These are phyloP conservation scores for Neolentinus lepideus DNA, from an alignment of 1,284 basidiomycete genomes.

Conservation along the genomic window DNA sequence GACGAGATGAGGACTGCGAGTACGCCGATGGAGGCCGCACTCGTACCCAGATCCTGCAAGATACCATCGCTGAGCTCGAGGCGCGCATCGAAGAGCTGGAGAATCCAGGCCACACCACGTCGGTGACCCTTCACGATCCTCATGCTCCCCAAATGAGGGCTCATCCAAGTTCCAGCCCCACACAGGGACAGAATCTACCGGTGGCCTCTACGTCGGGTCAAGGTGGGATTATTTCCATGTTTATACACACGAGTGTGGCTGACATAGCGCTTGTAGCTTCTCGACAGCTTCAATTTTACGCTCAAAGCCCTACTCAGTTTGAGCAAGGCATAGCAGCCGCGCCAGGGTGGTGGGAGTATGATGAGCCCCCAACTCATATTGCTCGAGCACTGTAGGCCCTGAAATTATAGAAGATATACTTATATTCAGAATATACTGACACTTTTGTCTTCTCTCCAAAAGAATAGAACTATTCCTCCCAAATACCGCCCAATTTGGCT, in stretches of 20 bases:
- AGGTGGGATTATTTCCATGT: not conserved
- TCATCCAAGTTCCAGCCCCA: slow-evolving; percentile 2
- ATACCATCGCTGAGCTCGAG: slow-evolving; percentile 27
- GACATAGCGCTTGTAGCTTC: not conserved
- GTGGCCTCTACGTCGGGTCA: not conserved
- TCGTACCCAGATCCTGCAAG: slow-evolving; percentile 28
- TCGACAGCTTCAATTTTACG: not conserved
- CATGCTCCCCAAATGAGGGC: slow-evolving; percentile 12
- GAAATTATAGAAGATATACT: not conserved
- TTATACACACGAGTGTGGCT: not conserved
- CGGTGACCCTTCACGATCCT: slow-evolving; percentile 24
- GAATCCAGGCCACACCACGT: slow-evolving; percentile 17
- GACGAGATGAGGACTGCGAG: slow-evolving; percentile 32
- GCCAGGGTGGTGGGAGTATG: slow-evolving; percentile 9
- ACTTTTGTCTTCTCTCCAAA: not conserved
- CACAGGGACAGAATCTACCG: slow-evolving; percentile 1
- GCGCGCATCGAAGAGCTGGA: slow-evolving; percentile 30
- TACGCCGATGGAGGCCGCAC: slow-evolving; percentile 29
- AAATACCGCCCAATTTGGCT: slow-evolving; percentile 19
- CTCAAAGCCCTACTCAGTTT: not conserved
- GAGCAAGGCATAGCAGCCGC: not conserved
- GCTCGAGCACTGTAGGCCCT: slow-evolving; percentile 12
- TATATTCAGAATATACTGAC: slow-evolving; percentile 1
- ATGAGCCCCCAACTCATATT: slow-evolving; percentile 13
- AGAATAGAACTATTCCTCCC: slow-evolving; percentile 16